Conservation (phyloP, 768 basidiomycete genomes). For the Phaeotremella fagi region DNA sequence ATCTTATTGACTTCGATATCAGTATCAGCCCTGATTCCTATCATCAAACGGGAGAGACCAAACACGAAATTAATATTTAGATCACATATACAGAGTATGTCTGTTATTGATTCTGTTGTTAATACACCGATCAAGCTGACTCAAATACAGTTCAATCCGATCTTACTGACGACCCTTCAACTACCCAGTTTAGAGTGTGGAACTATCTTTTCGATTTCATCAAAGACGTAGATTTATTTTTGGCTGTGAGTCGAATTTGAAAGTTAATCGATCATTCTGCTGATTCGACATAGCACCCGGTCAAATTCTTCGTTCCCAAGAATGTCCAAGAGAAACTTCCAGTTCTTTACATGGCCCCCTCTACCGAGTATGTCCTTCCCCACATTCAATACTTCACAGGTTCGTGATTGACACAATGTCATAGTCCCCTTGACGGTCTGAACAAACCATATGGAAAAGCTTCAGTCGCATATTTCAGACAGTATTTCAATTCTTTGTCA, state of each 20-base stretch:
- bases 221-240: slow-evolving; percentile 80
- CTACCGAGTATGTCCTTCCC: slow-evolving; percentile 22
- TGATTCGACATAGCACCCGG: slow-evolving; percentile 60
- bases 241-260: slow-evolving; percentile 55
- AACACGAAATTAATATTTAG: slow-evolving; percentile 86
- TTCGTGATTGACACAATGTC: slow-evolving; percentile 46
- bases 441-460: slow-evolving; percentile 69
- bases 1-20: neutral
- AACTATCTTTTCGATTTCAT: slow-evolving; percentile 93
- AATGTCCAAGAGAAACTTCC: slow-evolving; percentile 60
- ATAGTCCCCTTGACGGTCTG: slow-evolving; percentile 71
- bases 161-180: slow-evolving; percentile 72
- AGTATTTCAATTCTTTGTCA: slow-evolving; percentile 42
- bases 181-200: slow-evolving; percentile 88
- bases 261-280: neutral
- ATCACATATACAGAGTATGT: slow-evolving; percentile 78
- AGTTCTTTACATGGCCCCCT: slow-evolving; percentile 44
- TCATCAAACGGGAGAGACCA: slow-evolving; percentile 78
- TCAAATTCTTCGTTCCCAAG: slow-evolving; percentile 86
- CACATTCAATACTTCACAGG: neutral
- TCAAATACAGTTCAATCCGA: slow-evolving; percentile 56
- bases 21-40: slow-evolving; percentile 84
- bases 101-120: neutral
- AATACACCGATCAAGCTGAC: neutral
- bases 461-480: slow-evolving; percentile 37